Evolutionary conservation across 1,284 basidiomycete genomes (phyloP), one percentile per base, ranked within the genome.

Genomic region (Melampsora larici-populina): DNA sequence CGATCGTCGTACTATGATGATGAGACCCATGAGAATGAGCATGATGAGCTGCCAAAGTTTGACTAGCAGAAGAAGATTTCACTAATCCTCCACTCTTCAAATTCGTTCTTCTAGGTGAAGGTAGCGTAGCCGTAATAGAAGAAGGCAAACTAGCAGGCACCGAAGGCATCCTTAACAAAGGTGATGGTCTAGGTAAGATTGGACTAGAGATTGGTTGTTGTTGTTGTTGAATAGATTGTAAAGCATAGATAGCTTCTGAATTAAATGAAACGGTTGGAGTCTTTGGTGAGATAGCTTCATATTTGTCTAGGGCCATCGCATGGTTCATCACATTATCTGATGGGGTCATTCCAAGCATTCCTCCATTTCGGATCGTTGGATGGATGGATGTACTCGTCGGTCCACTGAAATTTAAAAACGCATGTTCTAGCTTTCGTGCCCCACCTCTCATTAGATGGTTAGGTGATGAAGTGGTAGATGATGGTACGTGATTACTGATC

Each of bases 241-340:
- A 36, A 21, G 62, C 40, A 74, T 64, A 51, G 2, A 74, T 46
- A 4, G 62, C 71, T 51, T 74, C 71, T 21, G 63, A 21, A 26
- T 62, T 48, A 43, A 75, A 36, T 33, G 49, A 8, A 67, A 24
- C 18, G 26, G 21, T 68, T 48, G 73, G 73, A 8, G 64, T 75
- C 24, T 31, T 60, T 24, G 65, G 73, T n/a, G 73, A 68, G 43
- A 75, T 68, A 15, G 73, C 73, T 68, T 75, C 73, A 49, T 58
- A 75, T 26, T 68, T 49, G 40, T 64, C 73, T 26, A 75, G 43
- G 0, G 64, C 65, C 31, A 75, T 75, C 0, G 73, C 73, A 66
- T 75, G 73, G 6, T 62, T 62, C 17, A 74, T 65, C 8, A 49
- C 48, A 13, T 21, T 51, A 66, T 65, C 64, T 1, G 73, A 51